Base-by-base conservation (phyloP, 768 basidiomycete genomes). In the Zangia roseola region DNA sequence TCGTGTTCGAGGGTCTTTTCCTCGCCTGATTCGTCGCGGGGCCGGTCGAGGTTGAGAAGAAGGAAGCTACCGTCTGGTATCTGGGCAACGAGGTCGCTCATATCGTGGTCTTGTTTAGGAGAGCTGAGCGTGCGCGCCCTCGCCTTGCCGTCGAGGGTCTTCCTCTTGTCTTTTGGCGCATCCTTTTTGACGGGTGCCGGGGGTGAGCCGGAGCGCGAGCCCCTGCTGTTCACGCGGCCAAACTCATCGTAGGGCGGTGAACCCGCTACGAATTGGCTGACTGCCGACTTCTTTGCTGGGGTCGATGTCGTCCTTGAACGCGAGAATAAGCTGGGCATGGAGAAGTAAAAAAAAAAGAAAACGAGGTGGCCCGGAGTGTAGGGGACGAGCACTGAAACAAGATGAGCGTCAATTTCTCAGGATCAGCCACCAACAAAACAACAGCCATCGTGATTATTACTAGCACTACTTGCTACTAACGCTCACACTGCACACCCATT, bases 321-420 rank as follows among this genome's bases (percentile, higher is more conserved):
- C 65, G 86, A 85, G 70, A 88, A 88, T 70, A 87, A 63, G 68
- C 81, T 84, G 73, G 79, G 84, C 85, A 88, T 87, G 71, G 76
- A 67, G 60, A 54, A 48, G 46, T 45, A 38, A 19, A 25, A 36
- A 25, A 31, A 47, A n/a, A 38, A 20, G 17, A 40, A 31, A 31
- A 26, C 45, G 50, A 47, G 10, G 41, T 30, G 20, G 49, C 21
- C 45, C 50, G 43, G 12, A 47, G 56, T 45, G n/a, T n/a, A n/a
- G 14, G 20, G 35, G 49, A 57, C 48, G 60, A 55, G 45, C 63
- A 54, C 49, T 50, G 58, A 54, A 53, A 53, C 48, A 41, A 34
- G 40, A 34, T 45, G 40, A 36, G 33, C 49, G 49, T n/a, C 47
- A 48, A 44, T 58, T 65, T 69, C 68, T 67, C 65, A 65, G 56